Evolutionary conservation across 495 filamentous ascomycete species (phyloP).

Genomic region (Penicillium cinerascens): DNA sequence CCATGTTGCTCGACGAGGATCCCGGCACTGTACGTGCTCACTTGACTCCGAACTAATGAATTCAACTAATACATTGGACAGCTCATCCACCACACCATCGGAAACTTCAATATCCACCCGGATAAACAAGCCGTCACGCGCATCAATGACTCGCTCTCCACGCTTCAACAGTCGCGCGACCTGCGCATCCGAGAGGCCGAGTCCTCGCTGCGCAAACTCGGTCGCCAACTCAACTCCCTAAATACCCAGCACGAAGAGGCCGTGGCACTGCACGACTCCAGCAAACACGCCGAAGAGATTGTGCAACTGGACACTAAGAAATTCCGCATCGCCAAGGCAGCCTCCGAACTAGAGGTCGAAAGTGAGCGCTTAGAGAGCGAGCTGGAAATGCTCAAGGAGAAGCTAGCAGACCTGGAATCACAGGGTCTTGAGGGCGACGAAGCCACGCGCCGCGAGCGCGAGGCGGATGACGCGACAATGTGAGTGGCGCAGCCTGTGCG

Average conservation of each 20-base stretch:
- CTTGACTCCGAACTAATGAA: not conserved
- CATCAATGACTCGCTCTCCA: constrained; percentile 76
- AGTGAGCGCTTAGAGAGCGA: constrained; percentile 82
- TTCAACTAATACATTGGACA: constrained; percentile 33
- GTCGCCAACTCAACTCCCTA: constrained; percentile 66
- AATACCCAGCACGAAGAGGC: constrained; percentile 68
- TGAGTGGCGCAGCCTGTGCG: constrained; percentile 18
- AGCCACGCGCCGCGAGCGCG: constrained; percentile 55
- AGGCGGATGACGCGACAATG: constrained; percentile 56
- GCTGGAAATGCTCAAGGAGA: constrained; percentile 67
- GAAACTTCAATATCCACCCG: constrained; percentile 89
- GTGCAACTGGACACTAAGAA: constrained; percentile 87
- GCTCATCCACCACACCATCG: constrained; percentile 86
- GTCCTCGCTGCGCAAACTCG: constrained; percentile 66
- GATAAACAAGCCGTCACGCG: constrained; percentile 85
- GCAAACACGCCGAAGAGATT: constrained; percentile 75
- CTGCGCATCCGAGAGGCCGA: constrained; percentile 71
- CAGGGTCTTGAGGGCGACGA: constrained; percentile 68
- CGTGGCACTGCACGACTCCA: constrained; percentile 63
- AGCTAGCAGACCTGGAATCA: constrained; percentile 76
- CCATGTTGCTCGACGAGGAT: constrained; percentile 95
- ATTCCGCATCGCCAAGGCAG: constrained; percentile 87
- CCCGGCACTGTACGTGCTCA: constrained; percentile 66
- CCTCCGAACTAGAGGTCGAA: constrained; percentile 85
- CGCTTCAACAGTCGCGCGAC: constrained; percentile 73